Evolutionary conservation across 768 basidiomycete genomes (phyloP).

Genomic region (Gloeostereum incarnatum): DNA sequence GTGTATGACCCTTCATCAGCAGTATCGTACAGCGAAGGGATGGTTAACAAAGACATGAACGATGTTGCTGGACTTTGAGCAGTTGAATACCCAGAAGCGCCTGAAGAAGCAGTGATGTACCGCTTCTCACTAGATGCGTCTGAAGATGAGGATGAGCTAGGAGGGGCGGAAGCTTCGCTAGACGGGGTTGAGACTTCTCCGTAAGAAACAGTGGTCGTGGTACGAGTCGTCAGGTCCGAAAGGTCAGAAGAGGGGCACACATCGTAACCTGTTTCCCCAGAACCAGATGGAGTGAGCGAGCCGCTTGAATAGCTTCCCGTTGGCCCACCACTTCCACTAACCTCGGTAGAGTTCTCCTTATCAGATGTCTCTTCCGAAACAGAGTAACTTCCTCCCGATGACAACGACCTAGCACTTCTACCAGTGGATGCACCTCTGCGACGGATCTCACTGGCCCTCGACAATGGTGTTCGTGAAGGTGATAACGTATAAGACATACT

Average conservation of each 20-base stretch:
- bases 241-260: conserved; percentile 44
- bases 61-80: conserved; percentile 26
- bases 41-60: conserved; percentile 49
- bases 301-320: conserved; percentile 4
- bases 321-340: conserved; percentile 7
- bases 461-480: conserved; percentile 39
- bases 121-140: conserved; percentile 24
- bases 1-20: conserved; percentile 35
- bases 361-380: conserved; percentile 12
- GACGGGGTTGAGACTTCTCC: conserved; percentile 11
- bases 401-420: conserved; percentile 29
- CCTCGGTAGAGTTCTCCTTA: conserved; percentile 13
- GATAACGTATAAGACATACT: conserved; percentile 32
- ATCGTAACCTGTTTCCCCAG: conserved; percentile 44
- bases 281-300: conserved; percentile 24
- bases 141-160: conserved; percentile 23
- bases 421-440: conserved; percentile 27
- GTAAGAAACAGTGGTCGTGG: conserved; percentile 17
- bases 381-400: conserved; percentile 17
- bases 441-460: conserved; percentile 49
- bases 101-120: conserved; percentile 35
- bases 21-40: conserved; percentile 48
- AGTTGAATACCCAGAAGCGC: conserved; percentile 42
- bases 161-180: conserved; percentile 18
- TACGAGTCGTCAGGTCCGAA: conserved; percentile 25